Evolutionary conservation across 1,139 yeast species (phyloP).

Genomic region (Wickerhamomyces sp.): DNA sequence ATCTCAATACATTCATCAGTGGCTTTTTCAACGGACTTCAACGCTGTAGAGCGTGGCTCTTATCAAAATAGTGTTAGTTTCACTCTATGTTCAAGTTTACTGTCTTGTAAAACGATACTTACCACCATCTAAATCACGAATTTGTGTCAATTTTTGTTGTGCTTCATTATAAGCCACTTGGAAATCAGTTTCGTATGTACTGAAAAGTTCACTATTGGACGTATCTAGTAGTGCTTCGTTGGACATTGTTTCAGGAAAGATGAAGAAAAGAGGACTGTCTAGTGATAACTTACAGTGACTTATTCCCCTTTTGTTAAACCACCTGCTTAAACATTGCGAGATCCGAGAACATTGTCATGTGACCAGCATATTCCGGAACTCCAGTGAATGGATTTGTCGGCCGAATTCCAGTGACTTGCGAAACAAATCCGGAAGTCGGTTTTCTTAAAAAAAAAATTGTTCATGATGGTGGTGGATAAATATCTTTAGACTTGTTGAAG

Average conservation of each 20-base stretch:
- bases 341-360: no score
- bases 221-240: conserved; percentile 18
- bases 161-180: conserved; percentile 70
- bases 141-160: conserved; percentile 55
- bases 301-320: neutral
- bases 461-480: no score
- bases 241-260: conserved; percentile 13
- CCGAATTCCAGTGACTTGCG: no score
- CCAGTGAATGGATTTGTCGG: no score
- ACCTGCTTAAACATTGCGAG: no score
- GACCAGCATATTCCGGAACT: no score
- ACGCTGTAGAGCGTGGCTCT: conserved; percentile 45
- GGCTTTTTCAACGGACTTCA: conserved; percentile 60
- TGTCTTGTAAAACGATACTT: conserved; percentile 26
- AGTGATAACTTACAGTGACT: neutral
- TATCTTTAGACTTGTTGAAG: no score
- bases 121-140: conserved; percentile 50
- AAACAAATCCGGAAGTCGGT: no score
- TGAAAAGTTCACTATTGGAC: conserved; percentile 47
- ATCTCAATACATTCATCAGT: conserved; percentile 77
- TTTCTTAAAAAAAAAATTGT: no score
- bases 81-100: no score
- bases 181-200: conserved; percentile 69
- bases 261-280: neutral
- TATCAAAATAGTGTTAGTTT: conserved; percentile 9